Evolutionary conservation across 495 filamentous ascomycete species (phyloP), one percentile per base, ranked within the genome.

Genomic region (Pyrenula massariospora): DNA sequence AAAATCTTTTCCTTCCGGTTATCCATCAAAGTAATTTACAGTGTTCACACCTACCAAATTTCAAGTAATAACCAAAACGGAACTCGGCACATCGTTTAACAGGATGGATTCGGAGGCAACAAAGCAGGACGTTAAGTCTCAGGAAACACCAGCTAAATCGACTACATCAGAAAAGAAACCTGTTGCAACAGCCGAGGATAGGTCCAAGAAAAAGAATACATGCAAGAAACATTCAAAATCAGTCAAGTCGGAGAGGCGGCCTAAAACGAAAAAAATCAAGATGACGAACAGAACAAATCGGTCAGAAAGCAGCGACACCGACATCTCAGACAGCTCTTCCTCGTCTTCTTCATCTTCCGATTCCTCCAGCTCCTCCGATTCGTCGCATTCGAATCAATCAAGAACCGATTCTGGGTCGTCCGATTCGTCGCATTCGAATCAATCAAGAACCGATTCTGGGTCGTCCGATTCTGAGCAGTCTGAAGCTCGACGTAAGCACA

Each of bases 271-370:
- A 8, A 5, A 42, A 42, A 42, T 5, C 31, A 42, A 42, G 31
- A 48, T 15, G 54, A 66, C 60, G 53, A 48, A 48, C 21, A 60
- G 57, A 12, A 61, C 56, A 53, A 57, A 64, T 23, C 48, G 42
- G 48, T 55, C 48, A 12, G 21, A 53, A 48, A 57, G 62, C 49
- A 59, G 49, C 31, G 57, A 54, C 1, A 54, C 53, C 1, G 61
- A 68, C 10, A 53, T 50, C 1, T 56, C 54, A 20, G 56, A 55
- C 10, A 48, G 54, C n/a, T 53, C 51, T 0, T 42, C 31, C 31
- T 42, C 31, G 5, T 42, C 31, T 42, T 5, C 31, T 42, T 42
- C 31, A 5, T 8, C 31, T 42, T 42, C 31, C 15, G 31, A 15
- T 42, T 42, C 31, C 22, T 21, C 20, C 50, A 52, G 22, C 5